Base-by-base conservation (phyloP, 1,139 yeast species). In the Diutina pseudorugosa region DNA sequence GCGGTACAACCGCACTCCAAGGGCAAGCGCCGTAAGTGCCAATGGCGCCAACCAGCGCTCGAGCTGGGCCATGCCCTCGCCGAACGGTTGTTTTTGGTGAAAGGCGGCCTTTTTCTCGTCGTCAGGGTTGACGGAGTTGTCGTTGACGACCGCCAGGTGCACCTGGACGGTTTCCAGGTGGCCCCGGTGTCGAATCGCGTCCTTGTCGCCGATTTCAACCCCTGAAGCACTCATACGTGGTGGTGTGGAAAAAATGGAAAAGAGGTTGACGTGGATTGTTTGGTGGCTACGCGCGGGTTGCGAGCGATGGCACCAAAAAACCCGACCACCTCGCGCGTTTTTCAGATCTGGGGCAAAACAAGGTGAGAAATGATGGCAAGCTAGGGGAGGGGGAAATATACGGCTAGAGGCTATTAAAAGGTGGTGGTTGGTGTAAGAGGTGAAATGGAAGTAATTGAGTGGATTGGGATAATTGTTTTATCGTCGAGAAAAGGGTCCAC, bases 1-100 rank as follows among this genome's bases (percentile, higher is more conserved):
- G 54, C 75, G 68, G 67, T 79, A 79, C 64, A 78, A 70, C 63
- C 83, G 69, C 51, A 77, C 79, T 53, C 67, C 73, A 57, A 78
- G 76, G 20, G 81, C 71, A 47, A 75, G 41, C 4, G 21, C 41
- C 43, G 53, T 47, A 30, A 49, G 47, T 18, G 36, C 53, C 36
- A 41, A 55, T 30, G 83, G 83, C 16, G 73, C 76, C 52, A 71
- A 61, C 58, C 70, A 66, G 27, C 66, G 55, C 58, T 72, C 77
- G 51, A 71, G 61, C 51, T 62, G 60, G 44, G 58, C 55, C 51
- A 71, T 64, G 4, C 75, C 68, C 27, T 63, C 64, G 51, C 61
- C 60, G 47, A 67, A 68, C 53, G 70, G 71, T 56, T 65, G 61
- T 33, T 66, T 57, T 51, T 70, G 71, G 47, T 68, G 64, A 53